Base-by-base conservation (phyloP, 148 eudicot genomes). In the Amaranthus palmeri region DNA sequence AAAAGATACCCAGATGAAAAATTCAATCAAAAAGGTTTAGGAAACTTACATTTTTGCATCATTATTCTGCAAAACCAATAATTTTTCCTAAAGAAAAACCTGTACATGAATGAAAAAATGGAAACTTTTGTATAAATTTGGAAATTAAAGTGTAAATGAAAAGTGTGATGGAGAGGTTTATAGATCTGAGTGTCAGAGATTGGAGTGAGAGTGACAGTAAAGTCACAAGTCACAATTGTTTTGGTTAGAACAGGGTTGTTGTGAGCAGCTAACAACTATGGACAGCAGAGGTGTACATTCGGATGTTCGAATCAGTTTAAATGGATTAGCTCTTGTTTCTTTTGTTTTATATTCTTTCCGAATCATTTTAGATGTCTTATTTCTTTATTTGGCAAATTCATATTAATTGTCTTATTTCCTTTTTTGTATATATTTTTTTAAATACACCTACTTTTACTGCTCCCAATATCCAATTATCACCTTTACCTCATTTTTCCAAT, bases 1-100 rank as follows among this genome's bases (percentile, higher is more conserved):
- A 5, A 73, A 41, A 68, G 47, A 5, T 51, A 74, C 79, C 83
- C 74, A 80, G 12, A 67, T 77, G 61, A 71, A 44, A 71, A 56
- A 49, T 53, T 40, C 13, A 56, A 65, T 66, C 60, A 66, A 73
- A 50, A 42, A 45, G 15, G 1, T 4, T 8, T 14, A n/a, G 51
- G 73, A 76, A 74, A 10, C 57, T 18, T 60, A 61, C 56, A 46
- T n/a, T 46, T 68, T 46, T 61, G 77, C 55, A 68, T 70, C 54
- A 6, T 57, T 17, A 2, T 60, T 50, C 52, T 40, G 36, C 50
- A 49, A 53, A 15, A 9, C 36, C 49, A 74, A 6, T 56, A 74
- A 15, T 47, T 48, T 50, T 40, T 44, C 17, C 7, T 56, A n/a
- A 14, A 13, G 17, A 40, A 73, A 64, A 44, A 54, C 14, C 43